Base-by-base conservation (phyloP, 352 stramenopile species). In the Phytophthora palmivora region DNA sequence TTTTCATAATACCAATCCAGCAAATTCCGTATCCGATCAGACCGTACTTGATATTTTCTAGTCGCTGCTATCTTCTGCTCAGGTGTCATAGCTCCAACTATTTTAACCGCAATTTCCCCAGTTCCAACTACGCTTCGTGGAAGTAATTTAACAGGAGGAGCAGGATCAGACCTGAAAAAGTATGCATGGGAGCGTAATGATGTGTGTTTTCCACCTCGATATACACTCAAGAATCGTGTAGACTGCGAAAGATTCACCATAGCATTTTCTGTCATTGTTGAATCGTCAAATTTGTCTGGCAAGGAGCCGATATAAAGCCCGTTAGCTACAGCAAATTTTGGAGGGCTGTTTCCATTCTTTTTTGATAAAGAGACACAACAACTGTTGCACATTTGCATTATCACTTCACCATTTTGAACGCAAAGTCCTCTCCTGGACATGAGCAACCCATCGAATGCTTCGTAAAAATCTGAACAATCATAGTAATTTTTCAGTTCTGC, bases 151-250 rank as follows among this genome's bases (percentile, higher is more conserved):
- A 42, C 34, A 6, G 53, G 43, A 4, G 53, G 4, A 11, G 43
- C 42, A 26, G 42, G 53, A 28, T 46, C 33, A 14, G 53, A 3
- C 32, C 5, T 28, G 9, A 50, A 58, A 57, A 34, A 58, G 16
- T 50, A 58, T 1, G 16, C 18, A 7, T 46, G 39, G 0, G 39
- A 58, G 0, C 51, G 38, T 14, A 58, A 6, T 24, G 51, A 32
- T 2, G 21, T 7, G 18, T 50, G 38, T 18, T 36, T 49, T 16
- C 51, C 51, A 8, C 50, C 39, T 41, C 39, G 38, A 32, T 50
- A 26, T 0, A 58, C 39, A 12, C 26, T 16, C 8, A 58, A 3
- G 18, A 58, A 58, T 0, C 4, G 24, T 2, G 32, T 50, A 3
- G 39, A 11, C 22, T 58, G 26, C n/a, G n/a, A n/a, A n/a, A n/a